Conservation (phyloP, 306 rosid species). For the Cucurbita moschata region DNA sequence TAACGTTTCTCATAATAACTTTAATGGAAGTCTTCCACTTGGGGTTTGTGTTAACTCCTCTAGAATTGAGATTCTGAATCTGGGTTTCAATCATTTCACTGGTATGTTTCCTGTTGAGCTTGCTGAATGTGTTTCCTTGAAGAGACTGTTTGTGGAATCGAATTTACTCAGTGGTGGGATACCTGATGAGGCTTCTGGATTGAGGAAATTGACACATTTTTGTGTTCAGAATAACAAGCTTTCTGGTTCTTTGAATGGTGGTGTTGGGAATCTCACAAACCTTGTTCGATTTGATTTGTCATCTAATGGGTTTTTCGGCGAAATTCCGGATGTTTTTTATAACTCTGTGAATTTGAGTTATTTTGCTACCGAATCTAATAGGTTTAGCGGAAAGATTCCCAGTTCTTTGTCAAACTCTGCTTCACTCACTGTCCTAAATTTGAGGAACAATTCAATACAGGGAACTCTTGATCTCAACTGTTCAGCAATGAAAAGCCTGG, state of each 20-base stretch:
- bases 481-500: conserved; percentile 16
- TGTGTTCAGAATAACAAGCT: conserved; percentile 9
- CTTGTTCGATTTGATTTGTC: conserved; percentile 19
- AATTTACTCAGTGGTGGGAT: background rate
- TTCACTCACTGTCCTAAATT: background rate
- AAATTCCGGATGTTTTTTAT: conserved; percentile 14
- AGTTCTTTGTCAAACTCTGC: conserved; percentile 9
- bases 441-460: conserved; percentile 12
- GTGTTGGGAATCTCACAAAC: conserved; percentile 14
- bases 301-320: conserved; percentile 13
- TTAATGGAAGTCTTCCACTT: background rate
- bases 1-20: conserved; percentile 5
- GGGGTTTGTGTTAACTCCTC: conserved; percentile 6
- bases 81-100: conserved; percentile 1
- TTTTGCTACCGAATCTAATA: conserved; percentile 4
- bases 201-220: background rate
- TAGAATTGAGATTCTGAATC: background rate
- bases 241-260: conserved; percentile 6
- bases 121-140: conserved; percentile 2
- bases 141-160: background rate
- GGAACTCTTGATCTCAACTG: conserved; percentile 15
- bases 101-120: conserved; percentile 6
- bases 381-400: conserved; percentile 14
- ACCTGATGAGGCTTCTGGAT: background rate
- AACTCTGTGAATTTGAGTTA: background rate